Conservation (phyloP, 2,329 filamentous ascomycete species). For the Neocatenulostroma microsporum region DNA sequence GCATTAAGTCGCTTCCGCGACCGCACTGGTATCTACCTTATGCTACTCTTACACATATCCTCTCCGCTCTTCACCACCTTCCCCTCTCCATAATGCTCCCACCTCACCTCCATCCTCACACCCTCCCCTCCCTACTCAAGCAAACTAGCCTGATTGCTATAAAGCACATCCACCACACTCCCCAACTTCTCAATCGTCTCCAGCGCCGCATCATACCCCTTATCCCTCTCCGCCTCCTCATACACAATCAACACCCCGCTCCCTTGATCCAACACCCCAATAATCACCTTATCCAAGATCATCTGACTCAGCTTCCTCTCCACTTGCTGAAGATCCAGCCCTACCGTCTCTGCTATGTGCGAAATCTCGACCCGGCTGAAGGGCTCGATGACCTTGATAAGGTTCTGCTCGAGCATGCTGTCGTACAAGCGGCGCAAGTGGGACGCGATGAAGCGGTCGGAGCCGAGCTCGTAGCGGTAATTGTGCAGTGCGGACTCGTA, state of each 20-base stretch:
- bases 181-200: slow-evolving; percentile 95
- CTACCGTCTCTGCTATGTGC: slow-evolving; percentile 96
- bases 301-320: slow-evolving; percentile 98
- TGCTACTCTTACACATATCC: too few relatives aligned
- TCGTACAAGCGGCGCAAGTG: slow-evolving; percentile 94
- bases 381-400: slow-evolving; percentile 99
- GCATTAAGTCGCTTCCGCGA: too few relatives aligned
- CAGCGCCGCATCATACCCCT: slow-evolving; percentile 88
- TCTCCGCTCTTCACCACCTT: too few relatives aligned
- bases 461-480: slow-evolving; percentile 88
- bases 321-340: slow-evolving; percentile 89
- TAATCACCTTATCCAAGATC: slow-evolving; percentile 98
- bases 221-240: slow-evolving; percentile 88
- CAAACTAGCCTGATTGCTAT: slow-evolving; percentile 93
- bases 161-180: slow-evolving; percentile 93
- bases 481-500: slow-evolving; percentile 87
- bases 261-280: slow-evolving; percentile 93
- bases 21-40: too few relatives aligned
- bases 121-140: slow-evolving; percentile 84
- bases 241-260: slow-evolving; percentile 96
- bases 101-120: too few relatives aligned
- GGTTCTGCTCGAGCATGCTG: slow-evolving; percentile 97
- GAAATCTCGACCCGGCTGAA: slow-evolving; percentile 95
- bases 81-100: too few relatives aligned
- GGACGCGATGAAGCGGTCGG: slow-evolving; percentile 92